These are phyloP conservation scores for Backusella tarrabulga DNA, from an alignment of 192 early-diverging fungal genomes.

Conservation along the genomic window DNA sequence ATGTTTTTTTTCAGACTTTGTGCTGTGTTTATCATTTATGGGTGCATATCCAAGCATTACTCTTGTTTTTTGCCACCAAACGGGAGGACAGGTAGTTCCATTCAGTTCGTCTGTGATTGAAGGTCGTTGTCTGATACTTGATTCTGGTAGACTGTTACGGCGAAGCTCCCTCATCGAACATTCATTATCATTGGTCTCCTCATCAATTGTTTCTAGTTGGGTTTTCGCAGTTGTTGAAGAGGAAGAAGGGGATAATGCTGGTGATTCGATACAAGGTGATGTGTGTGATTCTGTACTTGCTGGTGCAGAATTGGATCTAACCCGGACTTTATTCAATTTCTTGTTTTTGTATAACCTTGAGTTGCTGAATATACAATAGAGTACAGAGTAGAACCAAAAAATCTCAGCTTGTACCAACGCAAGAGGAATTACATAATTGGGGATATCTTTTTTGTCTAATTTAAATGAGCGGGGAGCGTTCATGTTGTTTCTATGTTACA, in stretches of 20 bases:
- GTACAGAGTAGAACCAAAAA: slow-evolving; percentile 3
- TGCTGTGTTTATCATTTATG: not conserved
- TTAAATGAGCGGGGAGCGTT: not conserved
- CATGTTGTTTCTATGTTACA: not conserved
- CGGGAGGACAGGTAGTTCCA: slow-evolving; percentile 11
- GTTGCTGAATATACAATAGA: slow-evolving; percentile 1
- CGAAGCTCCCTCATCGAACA: not conserved
- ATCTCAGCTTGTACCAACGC: slow-evolving; percentile 8
- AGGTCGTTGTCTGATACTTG: not conserved
- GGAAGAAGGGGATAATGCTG: not conserved
- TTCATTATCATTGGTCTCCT: not conserved
- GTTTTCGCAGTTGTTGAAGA: not conserved
- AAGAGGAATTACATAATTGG: slow-evolving; percentile 1
- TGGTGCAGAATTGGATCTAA: not conserved
- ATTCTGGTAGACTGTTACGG: not conserved
- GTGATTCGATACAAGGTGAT: too few relatives aligned
- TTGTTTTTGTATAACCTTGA: not conserved
- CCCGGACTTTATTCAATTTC: not conserved
- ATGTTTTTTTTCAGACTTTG: not conserved
- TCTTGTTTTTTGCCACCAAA: slow-evolving; percentile 15
- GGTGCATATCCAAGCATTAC: slow-evolving; percentile 5
- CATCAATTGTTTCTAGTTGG: not conserved
- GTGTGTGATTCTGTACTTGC: not conserved
- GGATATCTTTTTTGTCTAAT: slow-evolving; percentile 1
- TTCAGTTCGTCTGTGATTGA: not conserved